A percentile compares a stretch with the other conserved stretches of the same genome.
phyloP scores from a whole-genome alignment of 257 asterid genomes.

The Nicotiana attenuata region DNA sequence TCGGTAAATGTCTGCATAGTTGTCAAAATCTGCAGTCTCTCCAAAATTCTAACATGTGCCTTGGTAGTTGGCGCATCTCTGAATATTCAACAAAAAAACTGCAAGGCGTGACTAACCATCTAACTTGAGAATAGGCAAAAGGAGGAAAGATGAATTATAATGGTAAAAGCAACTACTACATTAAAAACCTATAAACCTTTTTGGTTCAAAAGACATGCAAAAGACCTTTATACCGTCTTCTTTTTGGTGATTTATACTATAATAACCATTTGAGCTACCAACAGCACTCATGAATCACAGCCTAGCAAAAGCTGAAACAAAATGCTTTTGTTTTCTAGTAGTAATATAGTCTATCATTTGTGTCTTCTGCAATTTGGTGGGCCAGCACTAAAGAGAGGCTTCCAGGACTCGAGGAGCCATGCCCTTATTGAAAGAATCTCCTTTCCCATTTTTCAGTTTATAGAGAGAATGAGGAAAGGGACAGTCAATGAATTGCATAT shows the following conservation, averaged over 20 bases:
- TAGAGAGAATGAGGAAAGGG: conserved; percentile 22
- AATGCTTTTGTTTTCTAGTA: conserved; percentile 16
- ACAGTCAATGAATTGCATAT: conserved; percentile 22
- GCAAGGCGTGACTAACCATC: not conserved
- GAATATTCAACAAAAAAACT: not conserved
- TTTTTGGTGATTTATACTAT: not conserved
- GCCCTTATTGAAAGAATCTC: conserved; percentile 30
- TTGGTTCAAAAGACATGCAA: conserved; percentile 29
- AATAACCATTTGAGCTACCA: conserved; percentile 7
- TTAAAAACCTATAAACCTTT: conserved; percentile 16
- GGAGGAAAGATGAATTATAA: not conserved
- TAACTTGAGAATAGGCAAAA: not conserved
- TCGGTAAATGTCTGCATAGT: not conserved
- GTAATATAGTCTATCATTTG: conserved; percentile 6
- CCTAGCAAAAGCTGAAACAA: conserved; percentile 30
- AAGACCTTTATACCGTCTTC: conserved; percentile 17
- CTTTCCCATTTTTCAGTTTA: conserved; percentile 8
- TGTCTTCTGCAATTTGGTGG: conserved; percentile 25
- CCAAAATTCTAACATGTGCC: not conserved
- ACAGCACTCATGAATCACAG: conserved; percentile 30
- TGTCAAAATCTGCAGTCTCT: not conserved
- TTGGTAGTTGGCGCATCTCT: not conserved
- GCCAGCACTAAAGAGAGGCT: conserved; percentile 13
- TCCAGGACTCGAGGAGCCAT: conserved; percentile 54
- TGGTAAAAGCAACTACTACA: not conserved